Evolutionary conservation across 257 asterid species (phyloP).

Genomic region (Nicotiana benthamiana): DNA sequence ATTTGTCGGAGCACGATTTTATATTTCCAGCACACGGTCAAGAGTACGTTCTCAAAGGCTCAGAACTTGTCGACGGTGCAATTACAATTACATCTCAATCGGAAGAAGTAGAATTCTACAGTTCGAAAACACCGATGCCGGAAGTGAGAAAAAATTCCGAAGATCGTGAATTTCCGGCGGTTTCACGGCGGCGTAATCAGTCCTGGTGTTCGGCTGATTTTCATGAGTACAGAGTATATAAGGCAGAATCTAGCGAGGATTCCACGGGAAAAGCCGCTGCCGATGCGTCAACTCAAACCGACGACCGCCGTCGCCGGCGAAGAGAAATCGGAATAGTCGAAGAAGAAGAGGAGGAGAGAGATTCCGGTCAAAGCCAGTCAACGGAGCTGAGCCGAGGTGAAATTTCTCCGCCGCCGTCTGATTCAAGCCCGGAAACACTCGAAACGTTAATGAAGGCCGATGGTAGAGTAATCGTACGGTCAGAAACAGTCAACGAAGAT

Average conservation of each 20-base stretch:
- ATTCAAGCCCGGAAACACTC: conserved; percentile 83
- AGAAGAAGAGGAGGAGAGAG: conserved; percentile 16
- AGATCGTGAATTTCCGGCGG: conserved; percentile 8
- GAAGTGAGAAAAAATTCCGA: conserved; percentile 5
- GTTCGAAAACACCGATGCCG: conserved; percentile 10
- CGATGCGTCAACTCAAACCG: conserved; percentile 71
- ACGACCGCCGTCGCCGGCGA: conserved; percentile 54
- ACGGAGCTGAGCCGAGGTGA: conserved; percentile 30
- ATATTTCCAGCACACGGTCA: conserved; percentile 70
- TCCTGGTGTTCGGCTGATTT: conserved; percentile 73
- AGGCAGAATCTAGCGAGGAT: conserved; percentile 29
- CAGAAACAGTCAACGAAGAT: conserved; percentile 25
- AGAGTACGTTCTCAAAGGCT: conserved; percentile 89
- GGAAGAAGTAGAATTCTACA: conserved; percentile 9
- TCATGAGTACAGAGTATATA: conserved; percentile 70
- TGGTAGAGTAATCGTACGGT: conserved; percentile 23
- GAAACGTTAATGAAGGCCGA: conserved; percentile 65
- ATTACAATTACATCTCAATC: conserved; percentile 22
- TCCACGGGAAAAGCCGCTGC: conserved; percentile 39
- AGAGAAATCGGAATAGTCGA: conserved; percentile 23
- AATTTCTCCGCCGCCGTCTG: conserved; percentile 78
- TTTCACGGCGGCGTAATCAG: conserved; percentile 56
- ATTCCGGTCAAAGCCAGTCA: conserved; percentile 6
- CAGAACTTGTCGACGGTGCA: conserved; percentile 39
- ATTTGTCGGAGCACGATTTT: conserved; percentile 70